Evolutionary conservation across 2,329 filamentous ascomycete species (phyloP).

Genomic region (Xylaria sp.): DNA sequence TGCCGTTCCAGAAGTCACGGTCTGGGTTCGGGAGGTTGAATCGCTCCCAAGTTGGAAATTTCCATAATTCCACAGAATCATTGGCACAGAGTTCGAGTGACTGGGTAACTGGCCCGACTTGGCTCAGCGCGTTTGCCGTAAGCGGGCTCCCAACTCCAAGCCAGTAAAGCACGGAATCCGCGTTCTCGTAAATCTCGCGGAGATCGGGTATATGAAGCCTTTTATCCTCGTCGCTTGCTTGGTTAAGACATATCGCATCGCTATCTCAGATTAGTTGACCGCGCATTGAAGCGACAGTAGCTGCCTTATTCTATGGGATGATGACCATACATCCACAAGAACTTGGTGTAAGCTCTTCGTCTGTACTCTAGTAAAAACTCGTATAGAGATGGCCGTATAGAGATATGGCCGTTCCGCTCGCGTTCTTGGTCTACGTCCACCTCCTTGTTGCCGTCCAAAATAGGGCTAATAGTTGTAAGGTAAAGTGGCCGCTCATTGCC

Average conservation of each 20-base stretch:
- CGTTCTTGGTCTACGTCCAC: neutral
- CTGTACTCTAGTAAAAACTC: neutral
- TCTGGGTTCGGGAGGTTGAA: neutral
- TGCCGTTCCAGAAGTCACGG: neutral
- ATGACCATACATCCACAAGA: neutral
- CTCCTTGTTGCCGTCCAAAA: neutral
- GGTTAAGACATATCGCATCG: neutral
- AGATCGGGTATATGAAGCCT: neutral
- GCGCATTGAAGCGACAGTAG: neutral
- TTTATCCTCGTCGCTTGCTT: neutral
- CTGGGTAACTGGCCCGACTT: neutral
- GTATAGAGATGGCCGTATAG: neutral
- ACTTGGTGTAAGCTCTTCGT: neutral
- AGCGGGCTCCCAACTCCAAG: neutral
- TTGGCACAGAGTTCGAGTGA: neutral
- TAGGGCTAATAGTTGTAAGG: neutral
- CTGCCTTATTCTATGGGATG: neutral
- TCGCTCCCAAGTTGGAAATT: neutral
- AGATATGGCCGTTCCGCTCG: neutral
- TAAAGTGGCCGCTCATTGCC: neutral
- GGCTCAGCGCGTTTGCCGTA: neutral
- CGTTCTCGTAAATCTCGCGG: neutral
- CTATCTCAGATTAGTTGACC: neutral
- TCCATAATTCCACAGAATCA: neutral
- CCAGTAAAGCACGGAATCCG: neutral